Evolutionary conservation across 306 rosid species (phyloP), one percentile per base, ranked within the genome.

Genomic region (Castanea sativa): DNA sequence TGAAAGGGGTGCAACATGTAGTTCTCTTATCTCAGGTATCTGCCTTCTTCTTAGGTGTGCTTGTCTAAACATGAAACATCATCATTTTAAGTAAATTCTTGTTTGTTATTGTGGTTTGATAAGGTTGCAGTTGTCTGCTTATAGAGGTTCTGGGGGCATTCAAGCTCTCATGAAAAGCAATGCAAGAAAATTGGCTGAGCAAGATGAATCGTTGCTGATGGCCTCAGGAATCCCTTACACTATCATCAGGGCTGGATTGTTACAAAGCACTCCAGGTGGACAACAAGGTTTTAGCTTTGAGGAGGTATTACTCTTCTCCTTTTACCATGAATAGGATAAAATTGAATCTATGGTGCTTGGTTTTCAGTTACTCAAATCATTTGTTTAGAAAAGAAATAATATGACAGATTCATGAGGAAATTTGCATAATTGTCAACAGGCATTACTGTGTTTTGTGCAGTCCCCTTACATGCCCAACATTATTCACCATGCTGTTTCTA

Each of bases 61-160:
- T 2, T n/a, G 6, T 41, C 65, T 73, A 33, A 38, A 15, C 27
- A 56, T 20, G 49, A 65, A 64, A 41, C 55, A 35, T 71, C 14
- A 53, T 16, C 41, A 16, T 14, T 23, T 13, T 4, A 65, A 65
- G 27, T 65, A 51, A 53, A 53, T 59, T 13, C 38, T 53, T 77
- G 64, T 87, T 75, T 4, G 43, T 73, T 82, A 64, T 64, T 80
- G 77, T 84, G 88, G 85, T 83, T 88, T 89, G 83, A 92, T 89
- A 83, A 90, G 86, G 85, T 84, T 80, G 86, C 98, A 95, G 99
- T 87, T 95, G 88, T 95, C 96, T 86, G 93, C 84, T 77, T 92
- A 88, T 89, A 90, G 90, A 82, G 87, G 93, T 83, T 88, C 86
- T 61, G 64, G 87, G 72, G 98, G 98, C 68, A 78, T 92, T 82